Conservation (phyloP, 2,329 filamentous ascomycete genomes). For the Penicillium frequentans region DNA sequence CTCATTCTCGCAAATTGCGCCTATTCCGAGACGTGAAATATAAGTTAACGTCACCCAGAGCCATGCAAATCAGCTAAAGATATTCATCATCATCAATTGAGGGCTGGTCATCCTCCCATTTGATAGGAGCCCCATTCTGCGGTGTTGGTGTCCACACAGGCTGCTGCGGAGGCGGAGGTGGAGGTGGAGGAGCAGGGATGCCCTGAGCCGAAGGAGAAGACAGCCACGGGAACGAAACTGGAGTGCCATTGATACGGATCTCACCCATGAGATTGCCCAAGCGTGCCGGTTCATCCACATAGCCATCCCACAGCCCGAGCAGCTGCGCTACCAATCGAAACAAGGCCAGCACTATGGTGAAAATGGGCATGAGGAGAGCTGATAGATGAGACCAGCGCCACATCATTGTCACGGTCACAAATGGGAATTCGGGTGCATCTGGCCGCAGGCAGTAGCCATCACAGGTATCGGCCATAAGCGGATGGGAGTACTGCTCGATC, state of each 20-base stretch:
- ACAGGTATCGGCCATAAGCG: slow-evolving; percentile 49
- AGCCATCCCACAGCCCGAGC: slow-evolving; percentile 44
- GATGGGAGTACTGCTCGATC: slow-evolving; percentile 54
- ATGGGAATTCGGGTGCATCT: slow-evolving; percentile 56
- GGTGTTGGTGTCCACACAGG: slow-evolving; percentile 17
- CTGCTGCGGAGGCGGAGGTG: slow-evolving; percentile 7
- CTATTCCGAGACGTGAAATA: background rate
- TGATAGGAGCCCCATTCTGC: slow-evolving; percentile 5
- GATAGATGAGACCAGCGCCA: slow-evolving; percentile 47
- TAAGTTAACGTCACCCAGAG: background rate
- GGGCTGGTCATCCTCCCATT: slow-evolving; percentile 12
- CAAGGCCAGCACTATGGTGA: slow-evolving; percentile 31
- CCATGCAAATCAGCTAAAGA: background rate
- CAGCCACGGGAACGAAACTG: slow-evolving; percentile 21
- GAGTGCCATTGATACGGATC: slow-evolving; percentile 31
- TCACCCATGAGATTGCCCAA: slow-evolving; percentile 29
- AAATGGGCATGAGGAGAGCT: slow-evolving; percentile 27
- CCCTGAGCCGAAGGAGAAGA: slow-evolving; percentile 12
- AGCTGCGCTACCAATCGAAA: slow-evolving; percentile 35
- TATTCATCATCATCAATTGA: slow-evolving; percentile 37
- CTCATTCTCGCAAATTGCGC: background rate
- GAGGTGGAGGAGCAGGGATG: background rate
- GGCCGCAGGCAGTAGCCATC: slow-evolving; percentile 52
- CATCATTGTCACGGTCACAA: slow-evolving; percentile 56
- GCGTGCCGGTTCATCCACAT: slow-evolving; percentile 33